Conservation (phyloP, 169 alveolate genomes). For the Theileria annulata region DNA sequence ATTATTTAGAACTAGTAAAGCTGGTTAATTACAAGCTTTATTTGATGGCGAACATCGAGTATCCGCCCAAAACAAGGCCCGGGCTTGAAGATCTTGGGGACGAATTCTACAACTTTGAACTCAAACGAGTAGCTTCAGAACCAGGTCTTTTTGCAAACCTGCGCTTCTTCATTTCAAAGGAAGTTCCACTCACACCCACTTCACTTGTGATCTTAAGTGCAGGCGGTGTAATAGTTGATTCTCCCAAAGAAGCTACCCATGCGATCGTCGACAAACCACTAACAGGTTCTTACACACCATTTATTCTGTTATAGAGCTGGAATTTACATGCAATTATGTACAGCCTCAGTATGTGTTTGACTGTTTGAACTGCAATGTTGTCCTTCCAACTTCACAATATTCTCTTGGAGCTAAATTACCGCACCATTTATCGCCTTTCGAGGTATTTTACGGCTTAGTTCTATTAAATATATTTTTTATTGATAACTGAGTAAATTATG, state of each 20-base stretch:
- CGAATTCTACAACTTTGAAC: constrained; percentile 33
- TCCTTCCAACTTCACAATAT: constrained; percentile 88
- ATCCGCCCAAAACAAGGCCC: constrained; percentile 57
- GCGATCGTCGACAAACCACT: constrained; percentile 88
- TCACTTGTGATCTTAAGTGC: constrained; percentile 86
- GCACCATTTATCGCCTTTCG: constrained; percentile 95
- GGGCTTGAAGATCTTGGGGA: constrained; percentile 39
- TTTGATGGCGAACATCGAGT: constrained; percentile 52
- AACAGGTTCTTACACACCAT: constrained; percentile 23
- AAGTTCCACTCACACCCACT: constrained; percentile 89
- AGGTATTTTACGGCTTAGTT: constrained; percentile 14
- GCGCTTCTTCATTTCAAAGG: constrained; percentile 86
- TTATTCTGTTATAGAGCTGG: constrained; percentile 34
- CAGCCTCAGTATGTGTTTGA: constrained; percentile 96
- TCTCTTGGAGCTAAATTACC: constrained; percentile 90
- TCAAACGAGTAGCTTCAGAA: constrained; percentile 23
- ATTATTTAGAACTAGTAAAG: constrained; percentile 73
- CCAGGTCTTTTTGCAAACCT: constrained; percentile 81
- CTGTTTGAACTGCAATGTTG: constrained; percentile 82
- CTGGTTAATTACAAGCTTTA: constrained; percentile 67
- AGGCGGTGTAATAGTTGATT: constrained; percentile 85
- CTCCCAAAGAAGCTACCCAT: constrained; percentile 85
- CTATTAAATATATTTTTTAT: not conserved
- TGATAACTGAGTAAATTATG: not conserved
- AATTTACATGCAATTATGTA: constrained; percentile 73